Evolutionary conservation across 345 rosid genomes (phyloP), one percentile per base, ranked within the genome.

Genomic region (Pugionium cornutum): DNA sequence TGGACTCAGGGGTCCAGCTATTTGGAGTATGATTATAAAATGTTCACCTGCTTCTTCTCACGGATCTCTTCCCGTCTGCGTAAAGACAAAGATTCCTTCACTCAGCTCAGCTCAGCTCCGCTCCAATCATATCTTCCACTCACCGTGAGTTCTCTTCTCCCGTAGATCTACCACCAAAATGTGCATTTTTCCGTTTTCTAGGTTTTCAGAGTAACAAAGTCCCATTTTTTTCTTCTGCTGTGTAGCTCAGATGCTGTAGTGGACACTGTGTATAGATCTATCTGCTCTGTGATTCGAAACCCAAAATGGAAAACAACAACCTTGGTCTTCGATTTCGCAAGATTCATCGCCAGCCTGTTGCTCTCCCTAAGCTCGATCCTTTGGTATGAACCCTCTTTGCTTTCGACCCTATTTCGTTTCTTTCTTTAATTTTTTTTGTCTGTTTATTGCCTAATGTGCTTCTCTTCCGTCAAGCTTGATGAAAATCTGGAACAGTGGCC

Each of bases 401-500:
- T 32, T 54, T 27, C 30, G 9, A 28, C 7, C 47, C 4, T 35
- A 1, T 18, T 4, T 29, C 7, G 1, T 3, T 32, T 1, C 3
- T 32, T 3, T 31, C 2, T 32, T 0, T 9, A 2, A 1, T 8
- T 29, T 4, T 9, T 2, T 30, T 64, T 28, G 4, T 2, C 7
- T 45, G n/a, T n/a, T n/a, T n/a, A n/a, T 28, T 6, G 43, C 1
- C 9, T 44, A 0, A 37, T 52, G 57, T 51, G 4, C 0, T 50
- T 42, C 11, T 35, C 61, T 32, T 11, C 9, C 29, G 64, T 9
- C 43, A 58, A 94, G 99, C 80, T 85, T 64, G 96, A 90, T 78
- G 97, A 91, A 60, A 85, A 87, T 76, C 73, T 87, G 73, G 97
- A 94, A 52, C 95, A 84, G 77, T 94, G 99, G 95, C 99, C 99